Evolutionary conservation across 148 eudicot species (phyloP), one percentile per base, ranked within the genome.

Genomic region (Camellia sinensis): DNA sequence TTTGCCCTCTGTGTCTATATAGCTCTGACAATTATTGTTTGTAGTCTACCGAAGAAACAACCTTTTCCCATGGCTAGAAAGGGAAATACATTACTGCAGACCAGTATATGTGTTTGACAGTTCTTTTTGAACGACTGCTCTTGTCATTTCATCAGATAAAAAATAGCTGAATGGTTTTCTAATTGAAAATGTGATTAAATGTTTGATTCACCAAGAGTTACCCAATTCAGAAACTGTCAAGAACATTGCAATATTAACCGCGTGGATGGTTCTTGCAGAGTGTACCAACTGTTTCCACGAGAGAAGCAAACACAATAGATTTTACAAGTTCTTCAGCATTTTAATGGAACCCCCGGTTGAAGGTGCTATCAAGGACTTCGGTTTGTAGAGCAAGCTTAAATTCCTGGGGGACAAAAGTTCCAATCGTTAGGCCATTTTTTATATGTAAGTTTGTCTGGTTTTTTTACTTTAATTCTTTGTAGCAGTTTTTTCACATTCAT

Each of bases 251-350:
- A 29, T 71, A 21, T 54, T 73, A 4, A 65, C 19, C 50, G 3
- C 3, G 40, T 64, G 50, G 59, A 50, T 48, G 45, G 63, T 72
- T 73, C 53, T 29, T 73, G 82, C 68, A 70, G 76, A 12, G 48
- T 21, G 40, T 6, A 8, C 12, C 10, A 14, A 22, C 13, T 19
- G 22, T 6, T 54, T 73, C 63, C 77, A 57, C 50, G 14, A 53
- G 61, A 57, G 46, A 73, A 56, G 29, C 3, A 74, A 18, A 40
- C 14, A 17, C 56, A 41, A 29, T 29, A 15, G 75, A 74, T 40
- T 44, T 61, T 5, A 14, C 44, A 41, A 73, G 43, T 56, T 40
- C 77, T 57, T n/a, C 44, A 41, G 14, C n/a, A 54, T 56, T 59
- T 41, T 41, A 52, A 73, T 37, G 29, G 61, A 18, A 53, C 62